phyloP scores from a whole-genome alignment of 352 stramenopile genomes.

The Globisporangium yorkense region DNA sequence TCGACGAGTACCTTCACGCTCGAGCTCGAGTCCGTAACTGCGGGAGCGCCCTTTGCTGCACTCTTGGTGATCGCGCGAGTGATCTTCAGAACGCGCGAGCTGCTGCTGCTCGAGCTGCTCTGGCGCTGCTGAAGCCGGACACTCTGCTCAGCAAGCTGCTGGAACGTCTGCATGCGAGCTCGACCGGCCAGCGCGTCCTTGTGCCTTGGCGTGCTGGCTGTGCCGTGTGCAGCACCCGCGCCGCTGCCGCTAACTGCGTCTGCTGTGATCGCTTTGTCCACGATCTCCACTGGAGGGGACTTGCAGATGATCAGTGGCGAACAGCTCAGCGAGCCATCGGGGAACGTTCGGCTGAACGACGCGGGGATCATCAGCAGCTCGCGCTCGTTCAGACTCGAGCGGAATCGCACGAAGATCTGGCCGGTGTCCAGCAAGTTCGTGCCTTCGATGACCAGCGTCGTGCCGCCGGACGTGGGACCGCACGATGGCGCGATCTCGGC shows the following conservation, averaged over 20 bases:
- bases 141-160: conserved; percentile 53
- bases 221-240: background rate
- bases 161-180: conserved; percentile 40
- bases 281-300: conserved; percentile 47
- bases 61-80: conserved; percentile 19
- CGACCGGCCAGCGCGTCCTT: conserved; percentile 31
- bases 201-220: conserved; percentile 11
- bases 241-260: conserved; percentile 5
- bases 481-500: conserved; percentile 51
- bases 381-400: conserved; percentile 49
- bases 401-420: conserved; percentile 74
- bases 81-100: conserved; percentile 19
- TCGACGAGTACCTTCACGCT: conserved; percentile 54
- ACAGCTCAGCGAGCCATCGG: conserved; percentile 41
- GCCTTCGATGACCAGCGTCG: conserved; percentile 53
- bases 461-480: conserved; percentile 44
- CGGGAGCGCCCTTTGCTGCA: background rate
- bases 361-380: conserved; percentile 57
- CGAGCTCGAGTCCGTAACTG: background rate
- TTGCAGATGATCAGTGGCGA: conserved; percentile 54
- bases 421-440: conserved; percentile 62
- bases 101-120: conserved; percentile 5
- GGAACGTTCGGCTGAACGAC: conserved; percentile 49
- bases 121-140: conserved; percentile 19
- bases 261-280: conserved; percentile 27